A percentile compares a stretch with the other conserved stretches of the same genome.
phyloP scores from a whole-genome alignment of 1,139 yeast species.

The Diutina neorugosa region DNA sequence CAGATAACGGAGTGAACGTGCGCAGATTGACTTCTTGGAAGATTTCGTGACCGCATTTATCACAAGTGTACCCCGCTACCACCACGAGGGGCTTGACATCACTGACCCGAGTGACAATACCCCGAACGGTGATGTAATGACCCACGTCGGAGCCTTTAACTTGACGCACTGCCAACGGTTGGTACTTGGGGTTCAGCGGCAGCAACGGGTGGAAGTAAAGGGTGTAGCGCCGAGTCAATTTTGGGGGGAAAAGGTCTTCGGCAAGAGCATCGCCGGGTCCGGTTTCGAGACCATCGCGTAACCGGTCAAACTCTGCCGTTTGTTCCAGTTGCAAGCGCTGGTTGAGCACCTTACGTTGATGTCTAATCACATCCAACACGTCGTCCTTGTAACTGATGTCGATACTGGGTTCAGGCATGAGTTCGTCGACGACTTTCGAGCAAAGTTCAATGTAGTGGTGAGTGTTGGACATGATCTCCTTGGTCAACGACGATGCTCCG shows the following conservation, averaged over 20 bases:
- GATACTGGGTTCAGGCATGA: constrained; percentile 73
- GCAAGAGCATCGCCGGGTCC: constrained; percentile 8
- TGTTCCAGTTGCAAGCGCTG: constrained; percentile 59
- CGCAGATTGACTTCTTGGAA: constrained; percentile 88
- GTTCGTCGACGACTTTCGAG: constrained; percentile 59
- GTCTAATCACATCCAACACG: constrained; percentile 84
- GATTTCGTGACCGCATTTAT: constrained; percentile 91
- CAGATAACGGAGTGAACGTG: constrained; percentile 73
- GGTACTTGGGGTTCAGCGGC: constrained; percentile 37
- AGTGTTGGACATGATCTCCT: constrained; percentile 59
- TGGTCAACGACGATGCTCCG: constrained; percentile 29
- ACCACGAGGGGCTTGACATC: constrained; percentile 90
- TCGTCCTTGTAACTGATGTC: constrained; percentile 77
- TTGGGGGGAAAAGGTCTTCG: constrained; percentile 63
- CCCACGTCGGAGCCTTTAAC: constrained; percentile 81
- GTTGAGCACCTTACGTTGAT: constrained; percentile 79
- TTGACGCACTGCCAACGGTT: constrained; percentile 58
- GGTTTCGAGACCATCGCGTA: constrained; percentile 19
- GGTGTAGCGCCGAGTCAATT: constrained; percentile 74
- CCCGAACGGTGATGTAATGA: constrained; percentile 77
- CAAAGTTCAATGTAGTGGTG: constrained; percentile 71
- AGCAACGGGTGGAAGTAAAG: constrained; percentile 72
- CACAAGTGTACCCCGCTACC: constrained; percentile 95
- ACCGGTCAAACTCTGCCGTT: constrained; percentile 34
- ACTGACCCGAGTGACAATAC: constrained; percentile 89